Evolutionary conservation across 2,329 filamentous ascomycete genomes (phyloP).

Genomic region (Neoscytalidium dimidiatum): DNA sequence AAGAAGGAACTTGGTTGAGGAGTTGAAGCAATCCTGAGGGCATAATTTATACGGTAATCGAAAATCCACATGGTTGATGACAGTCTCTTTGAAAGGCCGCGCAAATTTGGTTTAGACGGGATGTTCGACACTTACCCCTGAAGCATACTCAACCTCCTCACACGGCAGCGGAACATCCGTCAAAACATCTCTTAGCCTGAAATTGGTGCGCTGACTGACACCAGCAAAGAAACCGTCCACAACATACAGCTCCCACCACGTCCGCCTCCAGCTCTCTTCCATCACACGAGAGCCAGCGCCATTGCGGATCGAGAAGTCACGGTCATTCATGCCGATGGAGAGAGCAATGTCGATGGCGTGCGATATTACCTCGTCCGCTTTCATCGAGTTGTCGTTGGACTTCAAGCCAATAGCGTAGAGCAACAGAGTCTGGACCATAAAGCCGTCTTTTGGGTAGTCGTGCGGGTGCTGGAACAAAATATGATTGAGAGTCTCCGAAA

Average conservation of each 20-base stretch:
- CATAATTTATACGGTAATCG: too few species aligned
- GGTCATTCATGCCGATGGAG: slow-evolving; percentile 73
- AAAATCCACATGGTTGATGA: too few species aligned
- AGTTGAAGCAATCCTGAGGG: too few species aligned
- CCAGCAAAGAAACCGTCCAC: slow-evolving; percentile 83
- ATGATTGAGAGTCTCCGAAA: slow-evolving; percentile 41
- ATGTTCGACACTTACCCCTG: slow-evolving; percentile 40
- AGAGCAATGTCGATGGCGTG: slow-evolving; percentile 72
- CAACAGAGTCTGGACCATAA: slow-evolving; percentile 74
- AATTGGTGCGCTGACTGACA: slow-evolving; percentile 71
- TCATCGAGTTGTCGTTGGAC: slow-evolving; percentile 70
- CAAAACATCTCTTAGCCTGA: slow-evolving; percentile 66
- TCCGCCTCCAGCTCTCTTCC: slow-evolving; percentile 83
- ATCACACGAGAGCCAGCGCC: slow-evolving; percentile 66
- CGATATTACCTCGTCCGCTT: slow-evolving; percentile 66
- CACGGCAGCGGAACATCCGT: slow-evolving; percentile 76
- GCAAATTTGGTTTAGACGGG: too few species aligned
- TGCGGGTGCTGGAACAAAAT: slow-evolving; percentile 34
- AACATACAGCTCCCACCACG: slow-evolving; percentile 88
- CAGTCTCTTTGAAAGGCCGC: too few species aligned
- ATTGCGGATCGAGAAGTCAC: slow-evolving; percentile 65
- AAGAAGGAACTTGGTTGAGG: too few species aligned
- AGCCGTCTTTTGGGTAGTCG: slow-evolving; percentile 43
- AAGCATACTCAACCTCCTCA: slow-evolving; percentile 71
- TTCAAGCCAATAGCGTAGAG: slow-evolving; percentile 78